Evolutionary conservation across 2,329 filamentous ascomycete genomes (phyloP).

Genomic region (Fonsecaea monophora): DNA sequence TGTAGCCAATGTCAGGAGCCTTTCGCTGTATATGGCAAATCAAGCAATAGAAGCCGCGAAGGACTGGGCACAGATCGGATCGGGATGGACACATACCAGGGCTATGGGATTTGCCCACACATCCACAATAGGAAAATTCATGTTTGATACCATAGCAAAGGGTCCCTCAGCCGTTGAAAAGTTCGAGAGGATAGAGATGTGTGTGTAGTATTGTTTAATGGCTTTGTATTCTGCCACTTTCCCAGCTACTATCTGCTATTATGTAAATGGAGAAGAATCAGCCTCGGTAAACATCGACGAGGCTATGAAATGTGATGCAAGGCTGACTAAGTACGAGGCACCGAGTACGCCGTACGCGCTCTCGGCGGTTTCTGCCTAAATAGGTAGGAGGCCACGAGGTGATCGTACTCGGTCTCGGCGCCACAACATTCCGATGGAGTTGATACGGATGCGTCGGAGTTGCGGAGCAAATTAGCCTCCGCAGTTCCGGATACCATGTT

Average conservation of each 20-base stretch:
- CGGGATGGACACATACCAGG: slow-evolving; percentile 1
- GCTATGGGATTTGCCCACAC: slow-evolving; percentile 24
- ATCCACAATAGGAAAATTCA: slow-evolving; percentile 24
- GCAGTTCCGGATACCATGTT: background rate
- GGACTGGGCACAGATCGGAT: background rate
- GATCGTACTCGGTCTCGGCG: background rate
- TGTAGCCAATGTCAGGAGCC: background rate
- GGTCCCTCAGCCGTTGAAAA: background rate
- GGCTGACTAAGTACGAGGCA: background rate
- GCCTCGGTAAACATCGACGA: background rate
- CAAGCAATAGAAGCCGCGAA: background rate
- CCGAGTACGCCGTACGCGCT: background rate
- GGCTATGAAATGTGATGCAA: background rate
- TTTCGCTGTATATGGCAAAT: background rate
- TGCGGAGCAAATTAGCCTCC: slow-evolving; percentile 4
- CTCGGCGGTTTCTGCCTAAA: background rate
- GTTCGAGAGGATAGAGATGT: background rate
- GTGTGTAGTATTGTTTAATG: background rate
- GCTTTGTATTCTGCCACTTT: background rate
- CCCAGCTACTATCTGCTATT: background rate
- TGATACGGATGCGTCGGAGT: background rate
- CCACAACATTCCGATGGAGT: background rate
- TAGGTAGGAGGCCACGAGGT: background rate
- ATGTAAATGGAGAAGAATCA: background rate
- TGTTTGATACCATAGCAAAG: slow-evolving; percentile 3